phyloP scores from a whole-genome alignment of 2,329 filamentous ascomycete genomes.

The Apiospora arundinis region DNA sequence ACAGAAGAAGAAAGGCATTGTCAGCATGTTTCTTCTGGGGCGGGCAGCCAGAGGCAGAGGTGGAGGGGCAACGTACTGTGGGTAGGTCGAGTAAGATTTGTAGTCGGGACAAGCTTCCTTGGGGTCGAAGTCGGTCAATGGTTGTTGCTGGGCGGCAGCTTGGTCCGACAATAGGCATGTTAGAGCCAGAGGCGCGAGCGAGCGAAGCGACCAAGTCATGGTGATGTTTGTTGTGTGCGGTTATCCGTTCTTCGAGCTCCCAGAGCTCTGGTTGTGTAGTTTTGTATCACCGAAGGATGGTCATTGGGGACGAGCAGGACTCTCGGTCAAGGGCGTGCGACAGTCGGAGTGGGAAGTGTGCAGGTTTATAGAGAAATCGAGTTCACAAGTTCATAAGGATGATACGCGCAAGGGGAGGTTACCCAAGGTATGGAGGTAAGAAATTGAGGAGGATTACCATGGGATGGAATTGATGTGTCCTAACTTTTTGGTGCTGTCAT shows the following conservation, averaged over 20 bases:
- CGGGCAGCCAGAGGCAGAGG: background rate
- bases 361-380: background rate
- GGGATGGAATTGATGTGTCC: background rate
- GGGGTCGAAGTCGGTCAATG: background rate
- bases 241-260: background rate
- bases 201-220: conserved; percentile 16
- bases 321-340: background rate
- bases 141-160: background rate
- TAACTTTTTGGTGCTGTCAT: conserved; percentile 7
- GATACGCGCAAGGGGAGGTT: background rate
- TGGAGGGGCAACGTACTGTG: conserved; percentile 16
- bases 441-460: background rate
- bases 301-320: background rate
- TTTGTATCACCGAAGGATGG: background rate
- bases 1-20: background rate
- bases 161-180: conserved; percentile 2
- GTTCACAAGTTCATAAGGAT: background rate
- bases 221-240: background rate
- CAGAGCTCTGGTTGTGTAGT: background rate
- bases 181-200: background rate
- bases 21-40: background rate
- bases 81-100: conserved; percentile 7
- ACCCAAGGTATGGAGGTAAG: background rate
- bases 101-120: conserved; percentile 20
- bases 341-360: background rate